Evolutionary conservation across 1,139 yeast genomes (phyloP), one percentile per base, ranked within the genome.

Genomic region (Saccharomyces hybrid): DNA sequence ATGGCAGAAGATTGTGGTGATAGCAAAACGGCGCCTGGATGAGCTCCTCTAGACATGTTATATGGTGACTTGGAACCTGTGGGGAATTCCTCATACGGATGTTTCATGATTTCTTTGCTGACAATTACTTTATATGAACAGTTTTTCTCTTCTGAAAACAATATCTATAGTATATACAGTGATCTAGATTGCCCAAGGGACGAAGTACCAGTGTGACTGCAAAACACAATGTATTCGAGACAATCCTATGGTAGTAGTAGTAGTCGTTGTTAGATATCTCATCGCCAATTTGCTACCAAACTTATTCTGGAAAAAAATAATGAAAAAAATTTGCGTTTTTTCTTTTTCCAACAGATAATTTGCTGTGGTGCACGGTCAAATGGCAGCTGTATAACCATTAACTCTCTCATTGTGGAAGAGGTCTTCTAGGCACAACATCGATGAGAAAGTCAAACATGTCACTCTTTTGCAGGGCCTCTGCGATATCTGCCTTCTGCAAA

Each of bases 401-500:
- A 31, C 38, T 31, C 38, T 31, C 34, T 47, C 49, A 42, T 14
- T 42, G 26, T 13, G 47, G 47, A 11, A 50, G 20, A 48, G 32
- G 32, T 11, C 49, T 56, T 56, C 98, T 76, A 7, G 99, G 98
- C 6, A 93, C 98, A 47, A 93, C 90, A 68, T 93, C 99, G 62
- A 93, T 93, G 56, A 93, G 73, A 67, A 93, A 93, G 68, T 93
- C 99, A 76, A 91, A 93, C 96, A 93, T 91, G 70, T 93, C 99
- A 53, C 93, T 84, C 68, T 88, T 89, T 59, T 93, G 95, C 57
- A 93, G 76, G 1, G 99, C 99, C 41, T 95, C 95, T 2, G 97
- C 96, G 59, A 93, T 90, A 68, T 93, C 99, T 2, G 91, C 85
- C 64, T 91, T 85, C 71, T 93, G 99, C 57, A 93, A 74, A 9